Evolutionary conservation across 176 grass and related monocot genomes (phyloP).

Genomic region (Ensete glaucum): DNA sequence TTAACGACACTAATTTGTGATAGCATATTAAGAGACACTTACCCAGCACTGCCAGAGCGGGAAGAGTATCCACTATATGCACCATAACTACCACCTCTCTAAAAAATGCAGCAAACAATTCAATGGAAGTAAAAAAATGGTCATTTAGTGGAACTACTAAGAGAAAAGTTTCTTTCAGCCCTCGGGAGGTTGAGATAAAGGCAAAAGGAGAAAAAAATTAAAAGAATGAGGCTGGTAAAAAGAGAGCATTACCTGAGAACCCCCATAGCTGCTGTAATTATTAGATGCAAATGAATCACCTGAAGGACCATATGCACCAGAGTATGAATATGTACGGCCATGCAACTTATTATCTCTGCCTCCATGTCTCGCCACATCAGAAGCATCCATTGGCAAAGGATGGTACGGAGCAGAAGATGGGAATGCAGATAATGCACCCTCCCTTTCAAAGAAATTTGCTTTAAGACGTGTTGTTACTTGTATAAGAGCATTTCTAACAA

Average conservation of each 20-base stretch:
- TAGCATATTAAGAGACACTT: conserved; percentile 20
- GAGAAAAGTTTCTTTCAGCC: too few relatives aligned
- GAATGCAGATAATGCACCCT: conserved; percentile 50
- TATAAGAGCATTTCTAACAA: conserved; percentile 70
- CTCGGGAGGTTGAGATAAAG: too few relatives aligned
- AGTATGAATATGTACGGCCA: conserved; percentile 51
- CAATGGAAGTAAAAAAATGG: too few relatives aligned
- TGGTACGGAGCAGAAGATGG: conserved; percentile 53
- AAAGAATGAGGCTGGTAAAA: not conserved
- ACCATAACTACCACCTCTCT: conserved; percentile 74
- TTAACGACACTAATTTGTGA: too few relatives aligned
- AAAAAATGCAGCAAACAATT: conserved; percentile 2
- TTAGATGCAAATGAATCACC: conserved; percentile 44
- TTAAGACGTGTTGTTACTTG: conserved; percentile 85
- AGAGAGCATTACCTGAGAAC: conserved; percentile 51
- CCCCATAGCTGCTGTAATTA: conserved; percentile 58
- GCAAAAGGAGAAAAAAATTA: too few relatives aligned
- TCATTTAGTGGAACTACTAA: too few relatives aligned
- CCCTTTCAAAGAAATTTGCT: conserved; percentile 96
- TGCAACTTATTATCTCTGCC: conserved; percentile 51
- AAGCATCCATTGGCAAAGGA: conserved; percentile 42
- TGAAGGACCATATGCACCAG: conserved; percentile 52
- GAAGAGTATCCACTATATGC: conserved; percentile 58
- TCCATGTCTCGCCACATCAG: conserved; percentile 58
- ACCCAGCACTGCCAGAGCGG: conserved; percentile 67